phyloP scores from a whole-genome alignment of 208 protist genomes.

The Trypanosoma rangeli region DNA sequence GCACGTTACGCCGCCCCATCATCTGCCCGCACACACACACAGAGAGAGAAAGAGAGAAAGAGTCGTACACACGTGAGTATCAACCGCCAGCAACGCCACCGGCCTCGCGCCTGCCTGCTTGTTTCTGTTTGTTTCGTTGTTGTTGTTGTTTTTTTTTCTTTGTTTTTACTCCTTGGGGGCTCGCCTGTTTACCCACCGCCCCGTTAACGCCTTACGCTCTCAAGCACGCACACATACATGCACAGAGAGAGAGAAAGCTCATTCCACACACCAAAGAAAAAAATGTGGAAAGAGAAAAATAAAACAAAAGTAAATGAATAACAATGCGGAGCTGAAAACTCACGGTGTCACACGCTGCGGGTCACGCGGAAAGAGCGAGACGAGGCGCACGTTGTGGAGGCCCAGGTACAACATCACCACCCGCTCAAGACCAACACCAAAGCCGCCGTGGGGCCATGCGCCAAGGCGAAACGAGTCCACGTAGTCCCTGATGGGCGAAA shows the following conservation, averaged over 20 bases:
- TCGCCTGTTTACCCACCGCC: too few species aligned
- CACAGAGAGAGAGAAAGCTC: too few species aligned
- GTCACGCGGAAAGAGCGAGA: slow-evolving; percentile 99
- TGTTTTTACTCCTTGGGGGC: too few species aligned
- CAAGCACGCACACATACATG: too few species aligned
- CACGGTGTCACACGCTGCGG: slow-evolving; percentile 96
- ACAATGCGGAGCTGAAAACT: slow-evolving; percentile 20
- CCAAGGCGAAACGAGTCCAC: slow-evolving; percentile 98
- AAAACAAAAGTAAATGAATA: background rate
- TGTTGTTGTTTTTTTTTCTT: too few species aligned
- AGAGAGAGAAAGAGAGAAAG: background rate
- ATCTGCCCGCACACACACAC: background rate
- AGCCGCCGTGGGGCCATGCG: slow-evolving; percentile 98
- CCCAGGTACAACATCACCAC: slow-evolving; percentile 99
- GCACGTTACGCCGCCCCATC: background rate
- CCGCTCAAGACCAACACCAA: slow-evolving; percentile 98
- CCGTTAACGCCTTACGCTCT: too few species aligned
- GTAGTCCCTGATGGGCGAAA: slow-evolving; percentile 94
- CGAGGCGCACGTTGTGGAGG: slow-evolving; percentile 97
- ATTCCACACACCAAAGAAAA: background rate
- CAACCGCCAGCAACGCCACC: too few species aligned
- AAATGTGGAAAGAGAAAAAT: slow-evolving; percentile 2
- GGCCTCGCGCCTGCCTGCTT: too few species aligned
- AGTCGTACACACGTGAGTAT: background rate
- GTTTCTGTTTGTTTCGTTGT: too few species aligned